These are phyloP conservation scores for sunflower (Helianthus annuus) DNA, from an alignment of 129 eudicot species.

Conservation along the genomic window DNA sequence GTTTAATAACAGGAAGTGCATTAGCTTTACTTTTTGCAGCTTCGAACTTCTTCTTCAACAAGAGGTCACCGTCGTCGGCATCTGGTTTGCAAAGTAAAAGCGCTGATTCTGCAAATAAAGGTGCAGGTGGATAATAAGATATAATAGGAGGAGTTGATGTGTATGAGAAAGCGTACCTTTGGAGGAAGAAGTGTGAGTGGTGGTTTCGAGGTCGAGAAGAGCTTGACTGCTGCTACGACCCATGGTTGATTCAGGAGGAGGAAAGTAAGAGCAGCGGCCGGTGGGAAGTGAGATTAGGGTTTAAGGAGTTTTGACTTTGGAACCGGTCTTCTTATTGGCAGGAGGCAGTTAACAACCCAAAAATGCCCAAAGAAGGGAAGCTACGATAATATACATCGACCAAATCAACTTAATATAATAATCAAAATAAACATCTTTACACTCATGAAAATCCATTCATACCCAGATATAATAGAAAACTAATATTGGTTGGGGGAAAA, in stretches of 20 bases:
- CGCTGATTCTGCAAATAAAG: constrained; percentile 23
- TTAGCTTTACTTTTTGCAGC: constrained; percentile 30
- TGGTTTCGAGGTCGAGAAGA: constrained; percentile 35
- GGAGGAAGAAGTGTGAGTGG: background rate
- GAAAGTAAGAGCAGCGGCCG: background rate
- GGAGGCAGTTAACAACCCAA: no score
- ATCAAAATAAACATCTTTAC: no score
- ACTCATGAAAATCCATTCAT: no score
- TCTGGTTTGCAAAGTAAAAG: constrained; percentile 43
- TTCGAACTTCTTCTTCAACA: constrained; percentile 32
- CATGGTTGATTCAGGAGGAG: constrained; percentile 19
- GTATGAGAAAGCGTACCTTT: background rate
- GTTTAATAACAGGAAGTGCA: constrained; percentile 30
- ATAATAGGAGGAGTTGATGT: background rate
- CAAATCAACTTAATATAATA: no score
- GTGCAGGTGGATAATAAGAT: background rate
- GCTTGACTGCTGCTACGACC: constrained; percentile 32
- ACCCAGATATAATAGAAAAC: no score
- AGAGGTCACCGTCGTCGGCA: constrained; percentile 21
- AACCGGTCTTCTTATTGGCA: no score
- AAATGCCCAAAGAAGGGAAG: no score
- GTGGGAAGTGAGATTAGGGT: background rate
- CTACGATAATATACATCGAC: no score
- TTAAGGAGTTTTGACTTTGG: no score
- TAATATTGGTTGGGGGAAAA: no score